Evolutionary conservation across 257 asterid species (phyloP), one percentile per base, ranked within the genome.

Genomic region (Haberlea rhodopensis): DNA sequence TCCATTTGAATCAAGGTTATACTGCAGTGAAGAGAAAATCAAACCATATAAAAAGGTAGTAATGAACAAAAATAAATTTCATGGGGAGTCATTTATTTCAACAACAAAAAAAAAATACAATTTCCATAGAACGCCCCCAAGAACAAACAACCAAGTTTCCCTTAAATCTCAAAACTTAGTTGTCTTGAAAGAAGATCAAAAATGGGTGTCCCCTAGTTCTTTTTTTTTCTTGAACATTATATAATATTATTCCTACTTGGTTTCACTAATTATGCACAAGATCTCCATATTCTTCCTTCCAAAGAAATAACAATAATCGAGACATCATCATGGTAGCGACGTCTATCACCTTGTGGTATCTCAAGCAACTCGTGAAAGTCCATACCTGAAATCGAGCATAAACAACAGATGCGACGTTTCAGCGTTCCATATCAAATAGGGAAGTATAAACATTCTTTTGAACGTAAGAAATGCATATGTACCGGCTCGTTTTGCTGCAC

Each of bases 211-310:
- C 55, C 22, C 49, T 28, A 22, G 18, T 61, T 34, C 21, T 57
- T 57, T 28, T 48, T 13, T 51, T 62, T 64, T 16, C 64, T 63
- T 60, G 32, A 48, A 26, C 71, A 73, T 53, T 49, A 58, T 43
- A 37, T 48, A 56, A 53, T 25, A 58, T 60, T 74, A 59, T 70
- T 71, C n/a, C 69, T 53, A 59, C 69, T 71, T 62, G 15, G 53
- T 57, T 65, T 40, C 55, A 70, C 81, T 65, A 69, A 49, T 71
- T 81, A 92, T 80, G 89, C 95, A 82, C 88, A 84, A 31, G 97
- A 89, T 81, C 88, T 84, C 99, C 97, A 92, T 74, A 92, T 92
- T 69, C 99, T 85, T 48, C 99, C 99, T 71, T 92, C 97, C 89
- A 92, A 77, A 9, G 99, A 92, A 49, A 92, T 89, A 52, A 92